Base-by-base conservation (phyloP, 2,329 filamentous ascomycete species). In the Scedosporium apiospermum region DNA sequence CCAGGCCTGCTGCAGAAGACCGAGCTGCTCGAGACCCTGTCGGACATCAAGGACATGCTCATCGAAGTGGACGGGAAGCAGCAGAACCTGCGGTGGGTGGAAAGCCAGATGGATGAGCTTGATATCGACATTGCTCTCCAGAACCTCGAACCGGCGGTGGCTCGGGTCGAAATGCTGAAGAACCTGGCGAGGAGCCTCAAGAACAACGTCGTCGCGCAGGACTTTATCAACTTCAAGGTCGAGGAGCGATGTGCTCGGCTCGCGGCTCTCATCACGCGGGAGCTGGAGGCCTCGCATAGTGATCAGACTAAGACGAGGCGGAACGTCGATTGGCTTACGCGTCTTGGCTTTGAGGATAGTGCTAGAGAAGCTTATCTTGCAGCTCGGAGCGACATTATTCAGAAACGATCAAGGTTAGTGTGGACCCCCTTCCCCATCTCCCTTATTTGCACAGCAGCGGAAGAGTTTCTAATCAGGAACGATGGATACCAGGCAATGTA, bases 11-110 rank as follows among this genome's bases (percentile, higher is more conserved):
- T 93, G 51, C 88, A 91, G 70, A 92, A 93, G 73, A 86, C 89
- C 0, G 90, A 93, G 64, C 78, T 95, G 2, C 81, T 96, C 14
- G 91, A 95, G 70, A 88, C 85, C 6, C 76, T 92, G 9, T 91
- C 91, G 1, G 86, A 88, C 65, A 86, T 89, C 68, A 91, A 91
- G 71, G 90, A 96, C 72, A 89, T 96, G 77, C 84, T 96, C 62
- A 93, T 99, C 67, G 95, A 99, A 69, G 91, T 96, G 14, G 95
- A 98, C 69, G 95, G 95, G 58, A 96, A 96, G 70, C 93, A 97
- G 73, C 91, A 98, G 72, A 97, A 95, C 71, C 82, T 99, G 57
- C 89, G 93, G 61, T 97, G 91, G 91, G 91, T 99, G 0, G 95
- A 99, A 73, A 86, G 87, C 61, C 91, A 98, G 75, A 90, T 99